phyloP scores from a whole-genome alignment of 305 asterid genomes.

The Solanum hybrid region DNA sequence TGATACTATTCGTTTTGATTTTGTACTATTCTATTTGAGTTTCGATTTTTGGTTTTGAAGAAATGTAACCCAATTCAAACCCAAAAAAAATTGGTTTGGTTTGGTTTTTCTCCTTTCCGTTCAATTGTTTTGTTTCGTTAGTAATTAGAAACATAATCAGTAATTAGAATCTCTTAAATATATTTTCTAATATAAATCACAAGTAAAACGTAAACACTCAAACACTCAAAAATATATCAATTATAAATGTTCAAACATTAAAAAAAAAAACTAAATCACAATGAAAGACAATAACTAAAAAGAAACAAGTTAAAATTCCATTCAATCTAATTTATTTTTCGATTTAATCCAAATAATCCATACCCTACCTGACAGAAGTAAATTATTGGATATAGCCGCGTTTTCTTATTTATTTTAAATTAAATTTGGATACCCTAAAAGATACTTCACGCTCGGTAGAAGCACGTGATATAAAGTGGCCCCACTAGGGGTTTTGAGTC shows the following conservation, averaged over 20 bases:
- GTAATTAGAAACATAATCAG: background rate
- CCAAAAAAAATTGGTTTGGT: too few species aligned
- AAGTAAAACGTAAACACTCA: background rate
- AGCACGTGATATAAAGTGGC: background rate
- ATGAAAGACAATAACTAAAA: too few species aligned
- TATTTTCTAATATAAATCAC: too few species aligned
- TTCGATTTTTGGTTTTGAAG: too few species aligned
- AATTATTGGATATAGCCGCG: background rate
- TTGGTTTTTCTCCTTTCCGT: background rate
- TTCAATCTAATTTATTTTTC: too few species aligned
- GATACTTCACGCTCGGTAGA: background rate
- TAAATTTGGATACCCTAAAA: background rate
- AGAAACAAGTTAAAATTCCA: too few species aligned
- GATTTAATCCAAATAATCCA: too few species aligned
- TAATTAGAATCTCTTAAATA: background rate
- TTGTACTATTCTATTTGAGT: too few species aligned
- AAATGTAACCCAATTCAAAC: background rate
- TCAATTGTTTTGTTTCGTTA: too few species aligned
- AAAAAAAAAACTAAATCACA: too few species aligned
- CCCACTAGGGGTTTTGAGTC: background rate
- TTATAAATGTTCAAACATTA: too few species aligned
- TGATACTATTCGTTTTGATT: background rate
- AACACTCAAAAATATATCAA: background rate
- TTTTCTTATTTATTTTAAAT: background rate
- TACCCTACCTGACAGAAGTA: background rate